These are phyloP conservation scores for Zelonia costaricensis DNA, from an alignment of 208 protist species.

Conservation along the genomic window DNA sequence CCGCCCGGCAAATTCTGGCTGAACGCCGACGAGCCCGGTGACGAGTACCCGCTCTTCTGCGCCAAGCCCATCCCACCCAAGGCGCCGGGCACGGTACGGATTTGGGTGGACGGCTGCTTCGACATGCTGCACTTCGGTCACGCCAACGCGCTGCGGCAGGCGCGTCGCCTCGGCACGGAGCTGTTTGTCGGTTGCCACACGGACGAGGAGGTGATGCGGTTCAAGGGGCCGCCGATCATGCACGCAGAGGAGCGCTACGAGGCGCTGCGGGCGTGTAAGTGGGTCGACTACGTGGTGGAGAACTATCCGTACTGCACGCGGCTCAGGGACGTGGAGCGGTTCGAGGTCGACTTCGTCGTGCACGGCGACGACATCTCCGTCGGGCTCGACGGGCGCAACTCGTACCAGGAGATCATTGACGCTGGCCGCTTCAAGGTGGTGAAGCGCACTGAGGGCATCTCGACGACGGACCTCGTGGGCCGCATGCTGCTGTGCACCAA, in stretches of 20 bases:
- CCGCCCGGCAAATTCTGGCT: slow-evolving; percentile 60
- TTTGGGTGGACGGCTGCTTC: slow-evolving; percentile 93
- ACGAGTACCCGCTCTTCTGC: slow-evolving; percentile 71
- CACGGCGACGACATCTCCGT: slow-evolving; percentile 99
- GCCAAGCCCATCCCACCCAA: slow-evolving; percentile 54
- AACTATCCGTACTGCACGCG: slow-evolving; percentile 94
- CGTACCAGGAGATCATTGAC: slow-evolving; percentile 95
- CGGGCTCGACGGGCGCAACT: slow-evolving; percentile 94
- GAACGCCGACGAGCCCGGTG: slow-evolving; percentile 62
- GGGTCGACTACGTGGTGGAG: slow-evolving; percentile 97
- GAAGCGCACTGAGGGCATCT: slow-evolving; percentile 96
- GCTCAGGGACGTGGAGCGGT: slow-evolving; percentile 90
- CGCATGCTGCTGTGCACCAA: slow-evolving; percentile 97
- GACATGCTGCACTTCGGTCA: slow-evolving; percentile 93
- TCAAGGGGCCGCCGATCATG: slow-evolving; percentile 98
- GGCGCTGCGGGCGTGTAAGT: slow-evolving; percentile 97
- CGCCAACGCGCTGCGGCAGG: slow-evolving; percentile 88
- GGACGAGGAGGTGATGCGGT: slow-evolving; percentile 95
- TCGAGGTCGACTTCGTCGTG: slow-evolving; percentile 96
- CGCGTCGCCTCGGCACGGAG: slow-evolving; percentile 88
- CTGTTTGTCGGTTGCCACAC: slow-evolving; percentile 97
- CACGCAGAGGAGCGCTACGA: slow-evolving; percentile 95
- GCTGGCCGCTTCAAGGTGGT: slow-evolving; percentile 90
- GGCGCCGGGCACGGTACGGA: slow-evolving; percentile 59
- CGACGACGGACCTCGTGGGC: slow-evolving; percentile 98